phyloP scores from a whole-genome alignment of 352 stramenopile species.

The Phytopythium chamaehyphon region DNA sequence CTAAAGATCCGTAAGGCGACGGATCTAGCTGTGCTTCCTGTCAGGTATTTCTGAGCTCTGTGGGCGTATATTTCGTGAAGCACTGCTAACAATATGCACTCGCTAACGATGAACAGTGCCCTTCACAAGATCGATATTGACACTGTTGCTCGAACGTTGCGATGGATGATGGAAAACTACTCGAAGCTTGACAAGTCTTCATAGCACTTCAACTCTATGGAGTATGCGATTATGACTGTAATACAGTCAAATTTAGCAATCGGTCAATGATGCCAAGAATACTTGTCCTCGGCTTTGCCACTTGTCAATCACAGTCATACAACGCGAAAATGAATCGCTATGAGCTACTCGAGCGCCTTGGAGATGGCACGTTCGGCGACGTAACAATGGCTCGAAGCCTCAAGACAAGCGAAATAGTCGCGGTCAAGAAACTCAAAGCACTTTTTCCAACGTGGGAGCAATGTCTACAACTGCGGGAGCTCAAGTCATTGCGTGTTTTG shows the following conservation, averaged over 20 bases:
- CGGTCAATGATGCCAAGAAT: too few species aligned
- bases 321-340: slow-evolving; percentile 87
- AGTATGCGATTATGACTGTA: too few species aligned
- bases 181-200: slow-evolving; percentile 48
- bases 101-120: slow-evolving; percentile 28
- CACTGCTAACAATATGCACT: neutral
- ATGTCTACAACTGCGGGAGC: slow-evolving; percentile 76
- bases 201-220: too few species aligned
- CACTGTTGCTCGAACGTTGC: slow-evolving; percentile 63
- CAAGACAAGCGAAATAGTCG: slow-evolving; percentile 88
- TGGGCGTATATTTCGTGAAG: neutral
- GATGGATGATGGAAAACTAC: slow-evolving; percentile 68
- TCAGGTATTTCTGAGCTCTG: slow-evolving; percentile 39
- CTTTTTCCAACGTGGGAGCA: slow-evolving; percentile 79
- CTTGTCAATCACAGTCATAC: too few species aligned
- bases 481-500: slow-evolving; percentile 71
- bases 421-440: slow-evolving; percentile 85
- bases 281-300: neutral
- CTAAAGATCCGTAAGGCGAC: slow-evolving; percentile 66
- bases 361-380: slow-evolving; percentile 92
- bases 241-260: too few species aligned
- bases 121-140: slow-evolving; percentile 88
- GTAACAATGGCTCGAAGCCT: slow-evolving; percentile 90
- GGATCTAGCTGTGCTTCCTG: slow-evolving; percentile 71
- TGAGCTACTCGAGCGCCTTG: slow-evolving; percentile 89